Evolutionary conservation across 108 stramenopile species (phyloP).

Genomic region (Nannochloropsis gaditana): DNA sequence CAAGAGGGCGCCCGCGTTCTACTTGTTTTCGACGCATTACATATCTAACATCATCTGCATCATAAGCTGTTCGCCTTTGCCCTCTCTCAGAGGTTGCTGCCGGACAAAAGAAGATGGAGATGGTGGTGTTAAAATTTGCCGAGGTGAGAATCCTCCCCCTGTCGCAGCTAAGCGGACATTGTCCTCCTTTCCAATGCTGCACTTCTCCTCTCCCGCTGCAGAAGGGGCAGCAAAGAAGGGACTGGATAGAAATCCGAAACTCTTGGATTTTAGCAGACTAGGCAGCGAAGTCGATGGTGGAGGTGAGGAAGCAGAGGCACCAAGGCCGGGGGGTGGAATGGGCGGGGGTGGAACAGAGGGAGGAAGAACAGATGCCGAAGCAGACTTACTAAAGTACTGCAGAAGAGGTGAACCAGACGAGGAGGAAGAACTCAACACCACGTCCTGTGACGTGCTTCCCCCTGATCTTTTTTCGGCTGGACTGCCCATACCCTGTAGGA

Average conservation of each 20-base stretch:
- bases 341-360: neutral
- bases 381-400: no score
- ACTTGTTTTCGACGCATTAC: neutral
- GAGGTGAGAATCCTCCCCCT: neutral
- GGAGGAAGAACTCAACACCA: no score
- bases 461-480: no score
- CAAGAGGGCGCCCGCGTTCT: no score
- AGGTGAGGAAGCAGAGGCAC: neutral
- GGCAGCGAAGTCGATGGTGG: neutral
- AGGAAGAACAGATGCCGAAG: no score
- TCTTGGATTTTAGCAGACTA: neutral
- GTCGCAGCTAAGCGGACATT: no score
- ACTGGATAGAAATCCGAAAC: neutral
- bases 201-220: slow-evolving; percentile 3
- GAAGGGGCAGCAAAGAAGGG: slow-evolving; percentile 4
- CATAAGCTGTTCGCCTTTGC: neutral
- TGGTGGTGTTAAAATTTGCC: neutral
- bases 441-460: no score
- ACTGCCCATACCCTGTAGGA: no score
- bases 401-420: no score
- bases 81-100: neutral
- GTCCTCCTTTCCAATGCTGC: neutral
- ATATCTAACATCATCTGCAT: slow-evolving; percentile 20
- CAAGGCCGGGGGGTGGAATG: neutral
- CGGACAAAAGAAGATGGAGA: neutral